Percentiles rank a stretch among this genome's conserved stretches.
These are phyloP conservation scores for Metschnikowia continentalis DNA, from an alignment of 805 yeast species.

Conservation along the genomic window DNA sequence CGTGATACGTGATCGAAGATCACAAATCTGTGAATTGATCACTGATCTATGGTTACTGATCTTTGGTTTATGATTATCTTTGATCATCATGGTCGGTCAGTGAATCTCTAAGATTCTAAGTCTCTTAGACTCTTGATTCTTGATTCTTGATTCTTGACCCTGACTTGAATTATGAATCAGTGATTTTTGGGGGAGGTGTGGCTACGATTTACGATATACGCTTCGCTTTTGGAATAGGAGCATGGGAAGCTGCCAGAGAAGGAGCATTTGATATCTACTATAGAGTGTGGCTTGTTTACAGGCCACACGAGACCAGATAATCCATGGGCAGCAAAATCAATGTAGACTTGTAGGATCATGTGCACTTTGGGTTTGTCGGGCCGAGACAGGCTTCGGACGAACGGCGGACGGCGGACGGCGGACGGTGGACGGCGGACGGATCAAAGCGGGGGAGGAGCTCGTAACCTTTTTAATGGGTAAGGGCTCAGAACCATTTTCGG, in stretches of 20 bases:
- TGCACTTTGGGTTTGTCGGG: no score
- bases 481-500: no score
- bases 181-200: neutral
- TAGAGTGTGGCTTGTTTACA: constrained; percentile 1
- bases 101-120: no score
- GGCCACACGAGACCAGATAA: neutral
- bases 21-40: neutral
- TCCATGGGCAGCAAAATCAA: neutral
- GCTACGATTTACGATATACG: neutral
- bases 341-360: neutral
- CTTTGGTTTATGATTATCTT: no score
- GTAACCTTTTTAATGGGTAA: no score
- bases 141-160: neutral
- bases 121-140: no score
- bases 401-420: no score
- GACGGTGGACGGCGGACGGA: no score
- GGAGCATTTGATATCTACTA: neutral
- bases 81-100: no score
- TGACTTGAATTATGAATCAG: neutral
- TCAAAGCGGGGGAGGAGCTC: no score
- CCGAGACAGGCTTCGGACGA: no score
- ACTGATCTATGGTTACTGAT: no score
- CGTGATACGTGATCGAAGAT: neutral
- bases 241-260: neutral
- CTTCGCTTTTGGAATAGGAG: neutral